These are phyloP conservation scores for Mollisiaceae sp. DNA, from an alignment of 2,329 filamentous ascomycete genomes.

Conservation along the genomic window DNA sequence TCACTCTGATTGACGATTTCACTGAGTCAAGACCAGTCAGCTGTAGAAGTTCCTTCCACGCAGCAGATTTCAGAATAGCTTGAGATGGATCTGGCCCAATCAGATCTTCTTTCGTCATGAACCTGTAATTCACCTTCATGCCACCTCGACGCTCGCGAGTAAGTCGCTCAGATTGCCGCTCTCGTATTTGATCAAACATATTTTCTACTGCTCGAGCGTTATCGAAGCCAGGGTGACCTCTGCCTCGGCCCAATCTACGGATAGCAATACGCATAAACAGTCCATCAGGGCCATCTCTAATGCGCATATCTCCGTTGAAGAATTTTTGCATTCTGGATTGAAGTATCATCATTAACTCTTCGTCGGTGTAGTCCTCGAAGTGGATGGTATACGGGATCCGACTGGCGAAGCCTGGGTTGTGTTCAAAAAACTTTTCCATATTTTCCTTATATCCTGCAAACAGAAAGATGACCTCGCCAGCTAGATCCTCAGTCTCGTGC, in stretches of 20 bases:
- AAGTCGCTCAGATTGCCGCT: not conserved
- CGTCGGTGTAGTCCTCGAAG: slow-evolving; percentile 71
- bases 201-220: slow-evolving; percentile 76
- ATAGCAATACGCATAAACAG: slow-evolving; percentile 67
- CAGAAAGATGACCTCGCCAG: slow-evolving; percentile 41
- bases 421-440: slow-evolving; percentile 6
- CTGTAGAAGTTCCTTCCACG: slow-evolving; percentile 62
- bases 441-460: not conserved
- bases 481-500: slow-evolving; percentile 71
- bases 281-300: slow-evolving; percentile 61
- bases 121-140: not conserved
- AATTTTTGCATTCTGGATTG: slow-evolving; percentile 52
- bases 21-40: slow-evolving; percentile 62
- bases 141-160: not conserved
- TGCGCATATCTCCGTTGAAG: slow-evolving; percentile 55
- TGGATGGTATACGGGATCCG: slow-evolving; percentile 58
- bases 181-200: slow-evolving; percentile 51
- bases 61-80: slow-evolving; percentile 53
- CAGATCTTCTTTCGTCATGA: not conserved
- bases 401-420: slow-evolving; percentile 61
- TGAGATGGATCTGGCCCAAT: slow-evolving; percentile 63
- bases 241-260: slow-evolving; percentile 63
- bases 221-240: slow-evolving; percentile 70
- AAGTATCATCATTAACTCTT: slow-evolving; percentile 66
- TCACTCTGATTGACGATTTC: slow-evolving; percentile 59